Evolutionary conservation across 352 stramenopile species (phyloP).

Genomic region (Phytophthora cryptogea): DNA sequence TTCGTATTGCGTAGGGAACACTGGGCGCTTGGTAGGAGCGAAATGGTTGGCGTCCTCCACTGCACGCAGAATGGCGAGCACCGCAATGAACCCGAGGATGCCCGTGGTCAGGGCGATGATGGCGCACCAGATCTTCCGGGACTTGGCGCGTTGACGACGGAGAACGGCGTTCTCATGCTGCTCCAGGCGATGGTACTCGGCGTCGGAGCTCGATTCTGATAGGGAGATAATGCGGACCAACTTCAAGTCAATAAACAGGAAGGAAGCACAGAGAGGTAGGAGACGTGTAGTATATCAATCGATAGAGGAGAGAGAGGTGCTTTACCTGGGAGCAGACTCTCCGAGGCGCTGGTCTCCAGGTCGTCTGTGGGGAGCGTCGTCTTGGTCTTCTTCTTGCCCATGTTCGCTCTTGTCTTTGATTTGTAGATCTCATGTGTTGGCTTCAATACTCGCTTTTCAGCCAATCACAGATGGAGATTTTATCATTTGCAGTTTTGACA

Average conservation of each 20-base stretch:
- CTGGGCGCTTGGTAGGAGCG: slow-evolving; percentile 64
- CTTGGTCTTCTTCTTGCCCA: slow-evolving; percentile 72
- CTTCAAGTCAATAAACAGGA: slow-evolving; percentile 14
- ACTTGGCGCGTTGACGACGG: slow-evolving; percentile 63
- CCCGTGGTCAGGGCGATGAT: slow-evolving; percentile 79
- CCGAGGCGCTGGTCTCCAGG: slow-evolving; percentile 38
- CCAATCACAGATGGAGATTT: slow-evolving; percentile 14
- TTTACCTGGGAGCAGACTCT: slow-evolving; percentile 58
- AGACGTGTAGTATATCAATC: slow-evolving; percentile 8
- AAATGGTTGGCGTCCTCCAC: slow-evolving; percentile 81
- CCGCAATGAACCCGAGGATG: slow-evolving; percentile 81
- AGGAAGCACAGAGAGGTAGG: background rate
- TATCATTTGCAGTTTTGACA: background rate
- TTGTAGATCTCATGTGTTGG: slow-evolving; percentile 28
- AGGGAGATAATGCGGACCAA: background rate
- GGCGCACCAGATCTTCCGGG: slow-evolving; percentile 78
- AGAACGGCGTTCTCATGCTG: slow-evolving; percentile 44
- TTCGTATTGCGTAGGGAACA: slow-evolving; percentile 87
- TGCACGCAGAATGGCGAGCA: slow-evolving; percentile 81
- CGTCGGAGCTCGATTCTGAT: slow-evolving; percentile 26
- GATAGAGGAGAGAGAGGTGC: background rate
- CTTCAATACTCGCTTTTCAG: slow-evolving; percentile 40
- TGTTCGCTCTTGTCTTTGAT: slow-evolving; percentile 23
- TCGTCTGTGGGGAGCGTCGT: slow-evolving; percentile 52
- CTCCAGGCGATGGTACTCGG: slow-evolving; percentile 36